Base-by-base conservation (phyloP, 768 basidiomycete genomes). In the Rubroboletus pulcherrimus region DNA sequence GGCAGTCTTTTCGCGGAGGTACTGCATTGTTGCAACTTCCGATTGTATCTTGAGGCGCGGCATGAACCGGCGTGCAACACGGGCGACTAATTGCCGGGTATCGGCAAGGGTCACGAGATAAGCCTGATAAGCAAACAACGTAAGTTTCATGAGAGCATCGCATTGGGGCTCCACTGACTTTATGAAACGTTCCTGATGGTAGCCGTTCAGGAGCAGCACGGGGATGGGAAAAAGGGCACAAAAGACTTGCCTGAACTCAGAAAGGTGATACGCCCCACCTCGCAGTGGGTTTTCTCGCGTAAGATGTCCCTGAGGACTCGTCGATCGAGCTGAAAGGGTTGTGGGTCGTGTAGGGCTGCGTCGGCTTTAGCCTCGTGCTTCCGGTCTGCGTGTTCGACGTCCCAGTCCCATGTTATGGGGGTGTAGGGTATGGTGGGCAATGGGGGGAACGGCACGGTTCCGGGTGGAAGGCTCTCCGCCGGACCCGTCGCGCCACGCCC, bases 61-160 rank as follows among this genome's bases (percentile, higher is more conserved):
- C 89, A 93, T 91, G 70, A 88, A 93, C 10, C 87, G 82, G 49
- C 90, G 85, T 4, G 91, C 91, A 24, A 93, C 88, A 38, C 90
- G 82, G 7, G 87, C 89, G 8, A 93, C 84, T 41, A 93, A 68
- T 55, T 87, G 78, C 49, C 79, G 73, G 15, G 78, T 73, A 63
- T 87, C 81, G 19, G 72, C 75, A 19, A 92, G 79, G 8, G 83
- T 86, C 49, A 92, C 74, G 2, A 90, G 78, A 74, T 91, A 93
- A 31, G 88, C 91, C 89, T 91, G 56, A 51, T 34, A 48, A 54
- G 46, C 7, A 31, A 2, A 26, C 7, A 19, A 49, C 57, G 58
- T 60, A 56, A 65, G 47, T 19, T 3, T 39, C 39, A 48, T 48
- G 49, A 30, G 2, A 2, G 35, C 43, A 35, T 33, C 33, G 10